Percentiles rank a stretch among this genome's conserved stretches.
Evolutionary conservation across 1,284 basidiomycete genomes (phyloP).

Genomic region (Mrakiaceae sp.): DNA sequence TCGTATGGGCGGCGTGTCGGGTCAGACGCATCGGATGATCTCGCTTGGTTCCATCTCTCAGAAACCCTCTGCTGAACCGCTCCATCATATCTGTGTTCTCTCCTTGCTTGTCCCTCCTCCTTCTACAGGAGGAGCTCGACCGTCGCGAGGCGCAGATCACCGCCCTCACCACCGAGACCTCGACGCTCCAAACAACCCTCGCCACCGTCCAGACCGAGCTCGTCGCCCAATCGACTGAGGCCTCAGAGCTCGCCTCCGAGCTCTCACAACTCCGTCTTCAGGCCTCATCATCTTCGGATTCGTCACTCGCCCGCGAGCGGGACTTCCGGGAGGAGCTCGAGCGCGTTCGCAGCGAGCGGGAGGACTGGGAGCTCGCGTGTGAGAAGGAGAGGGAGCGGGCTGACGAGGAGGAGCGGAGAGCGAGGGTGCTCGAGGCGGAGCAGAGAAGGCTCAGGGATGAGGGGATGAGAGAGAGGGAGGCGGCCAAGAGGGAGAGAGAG

Average conservation of each 20-base stretch:
- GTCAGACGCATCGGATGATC: neutral
- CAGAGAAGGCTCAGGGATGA: conserved; percentile 52
- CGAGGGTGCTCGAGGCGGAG: conserved; percentile 52
- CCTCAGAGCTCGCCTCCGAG: conserved; percentile 54
- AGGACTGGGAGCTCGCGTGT: conserved; percentile 74
- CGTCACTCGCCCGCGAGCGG: conserved; percentile 60
- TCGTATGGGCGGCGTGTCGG: neutral
- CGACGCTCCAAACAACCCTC: conserved; percentile 55
- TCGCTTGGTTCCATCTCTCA: neutral
- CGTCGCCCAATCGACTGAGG: conserved; percentile 58
- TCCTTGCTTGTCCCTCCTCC: conserved; percentile 13
- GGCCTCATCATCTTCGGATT: conserved; percentile 47
- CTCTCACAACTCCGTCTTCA: conserved; percentile 44
- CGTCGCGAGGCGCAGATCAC: conserved; percentile 69
- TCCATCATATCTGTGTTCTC: neutral
- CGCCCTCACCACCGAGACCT: conserved; percentile 60
- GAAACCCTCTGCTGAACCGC: neutral
- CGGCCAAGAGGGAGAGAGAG: conserved; percentile 58
- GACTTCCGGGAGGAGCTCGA: conserved; percentile 80
- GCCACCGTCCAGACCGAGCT: conserved; percentile 69
- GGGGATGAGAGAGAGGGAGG: conserved; percentile 43
- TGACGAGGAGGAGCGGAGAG: conserved; percentile 52
- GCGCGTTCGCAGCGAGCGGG: conserved; percentile 65
- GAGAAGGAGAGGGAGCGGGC: conserved; percentile 58
- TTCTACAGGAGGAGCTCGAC: conserved; percentile 81